Evolutionary conservation across 2,329 filamentous ascomycete species (phyloP).

Genomic region (Monosporascus sp.): DNA sequence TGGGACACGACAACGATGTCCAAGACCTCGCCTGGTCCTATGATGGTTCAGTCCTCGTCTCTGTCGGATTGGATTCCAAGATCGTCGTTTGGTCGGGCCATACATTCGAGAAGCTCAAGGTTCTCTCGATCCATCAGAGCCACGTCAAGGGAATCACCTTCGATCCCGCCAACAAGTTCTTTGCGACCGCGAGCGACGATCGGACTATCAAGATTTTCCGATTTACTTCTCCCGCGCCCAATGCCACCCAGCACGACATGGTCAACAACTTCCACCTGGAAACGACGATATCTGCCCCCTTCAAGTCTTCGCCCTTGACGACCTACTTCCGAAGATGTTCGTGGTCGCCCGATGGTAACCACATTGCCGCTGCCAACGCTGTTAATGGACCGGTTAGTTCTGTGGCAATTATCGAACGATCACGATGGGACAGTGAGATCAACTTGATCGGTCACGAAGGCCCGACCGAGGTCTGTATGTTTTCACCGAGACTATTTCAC

Average conservation of each 20-base stretch:
- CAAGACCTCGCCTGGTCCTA: constrained; percentile 96
- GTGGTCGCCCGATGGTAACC: constrained; percentile 95
- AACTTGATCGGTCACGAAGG: constrained; percentile 96
- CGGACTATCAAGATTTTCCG: constrained; percentile 94
- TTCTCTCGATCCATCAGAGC: constrained; percentile 85
- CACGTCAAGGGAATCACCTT: constrained; percentile 99
- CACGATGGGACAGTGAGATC: constrained; percentile 92
- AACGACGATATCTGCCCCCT: constrained; percentile 82
- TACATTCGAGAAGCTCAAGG: constrained; percentile 97
- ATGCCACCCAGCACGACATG: constrained; percentile 90
- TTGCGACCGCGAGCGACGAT: constrained; percentile 96
- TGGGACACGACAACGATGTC: constrained; percentile 97
- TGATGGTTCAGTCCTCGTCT: constrained; percentile 92
- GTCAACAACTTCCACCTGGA: constrained; percentile 95
- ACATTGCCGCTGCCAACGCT: constrained; percentile 94
- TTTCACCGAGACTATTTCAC: constrained; percentile 86
- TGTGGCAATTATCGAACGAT: constrained; percentile 90
- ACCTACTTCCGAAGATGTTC: constrained; percentile 96
- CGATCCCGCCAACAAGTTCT: constrained; percentile 98
- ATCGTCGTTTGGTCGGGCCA: constrained; percentile 97
- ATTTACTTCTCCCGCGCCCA: constrained; percentile 85
- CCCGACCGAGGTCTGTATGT: constrained; percentile 94
- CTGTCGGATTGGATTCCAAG: constrained; percentile 94
- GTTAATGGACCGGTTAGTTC: constrained; percentile 97
- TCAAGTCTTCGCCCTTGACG: constrained; percentile 85